Evolutionary conservation across 140 eudicot genomes (phyloP), one percentile per base, ranked within the genome.

Genomic region (Senecio squalidus): DNA sequence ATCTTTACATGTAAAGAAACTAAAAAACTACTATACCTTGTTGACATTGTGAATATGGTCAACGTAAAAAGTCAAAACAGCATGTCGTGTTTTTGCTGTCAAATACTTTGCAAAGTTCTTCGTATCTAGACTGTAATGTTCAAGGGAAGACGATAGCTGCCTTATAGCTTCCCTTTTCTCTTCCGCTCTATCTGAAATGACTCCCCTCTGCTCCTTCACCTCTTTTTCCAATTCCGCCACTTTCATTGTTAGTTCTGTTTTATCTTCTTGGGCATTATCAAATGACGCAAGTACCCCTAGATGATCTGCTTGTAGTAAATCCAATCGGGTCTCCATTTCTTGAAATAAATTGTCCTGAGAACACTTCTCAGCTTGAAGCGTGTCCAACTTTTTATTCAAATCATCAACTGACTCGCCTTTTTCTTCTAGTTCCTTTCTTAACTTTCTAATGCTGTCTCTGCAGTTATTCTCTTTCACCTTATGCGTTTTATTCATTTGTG

Each of bases 161-260:
- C 10, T 33, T n/a, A n/a, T n/a, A n/a, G n/a, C 39, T 33, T 6
- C 10, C 10, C 10, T 30, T 30, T 30, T 15, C 56, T 62, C 52
- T 41, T 60, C 54, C 21, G 76, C 88, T 34, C 77, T 69, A 30
- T 78, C 96, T 20, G 73, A 71, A 8, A 79, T 66, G 51, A 62
- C 44, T 27, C 24, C 70, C 38, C 38, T 58, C 67, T 79, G 85
- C 70, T 24, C 67, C 15, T n/a, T 70, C 73, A 48, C 79, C 76
- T 64, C 84, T 92, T 44, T 63, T 41, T 85, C 78, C 26, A 82
- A 55, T 46, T 82, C 88, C 41, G 22, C 59, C 61, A 75, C 73
- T 70, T 72, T 76, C 27, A 47, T 11, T 22, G 54, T 74, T 23
- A 77, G 50, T 56, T 82, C 91, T 20, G 59, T 63, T n/a, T 22